Evolutionary conservation across 2,329 filamentous ascomycete genomes (phyloP).

Genomic region (Penicillium sp.): DNA sequence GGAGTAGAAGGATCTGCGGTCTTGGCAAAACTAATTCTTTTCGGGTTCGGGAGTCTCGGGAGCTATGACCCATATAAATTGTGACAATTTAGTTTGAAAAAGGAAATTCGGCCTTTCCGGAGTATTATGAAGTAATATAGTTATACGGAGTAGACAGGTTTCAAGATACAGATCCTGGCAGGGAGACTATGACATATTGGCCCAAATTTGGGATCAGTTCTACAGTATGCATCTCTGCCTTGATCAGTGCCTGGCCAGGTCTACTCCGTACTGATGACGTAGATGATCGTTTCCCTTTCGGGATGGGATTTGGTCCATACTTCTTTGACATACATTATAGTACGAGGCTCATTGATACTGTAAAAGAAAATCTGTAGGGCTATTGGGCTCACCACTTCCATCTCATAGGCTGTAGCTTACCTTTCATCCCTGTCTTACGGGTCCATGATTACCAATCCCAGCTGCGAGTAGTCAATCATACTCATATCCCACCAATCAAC

Average conservation of each 20-base stretch:
- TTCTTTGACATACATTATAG: background rate
- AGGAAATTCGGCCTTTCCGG: no score
- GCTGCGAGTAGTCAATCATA: background rate
- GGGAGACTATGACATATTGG: background rate
- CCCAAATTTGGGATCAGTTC: background rate
- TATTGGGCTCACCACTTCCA: no score
- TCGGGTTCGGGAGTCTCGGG: slow-evolving; percentile 20
- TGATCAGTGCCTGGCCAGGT: background rate
- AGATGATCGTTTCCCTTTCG: slow-evolving; percentile 22
- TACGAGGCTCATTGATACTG: no score
- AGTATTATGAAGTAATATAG: no score
- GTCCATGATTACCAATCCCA: background rate
- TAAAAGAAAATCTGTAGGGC: no score
- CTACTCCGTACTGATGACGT: slow-evolving; percentile 14
- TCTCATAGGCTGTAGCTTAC: no score
- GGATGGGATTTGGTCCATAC: slow-evolving; percentile 9
- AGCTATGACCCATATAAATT: background rate
- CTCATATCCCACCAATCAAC: slow-evolving; percentile 1
- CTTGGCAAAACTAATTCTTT: background rate
- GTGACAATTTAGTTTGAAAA: background rate
- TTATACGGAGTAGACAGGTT: background rate
- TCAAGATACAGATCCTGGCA: background rate
- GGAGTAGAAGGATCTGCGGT: slow-evolving; percentile 4
- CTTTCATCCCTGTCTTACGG: background rate
- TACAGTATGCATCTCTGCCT: background rate